Base-by-base conservation (phyloP, 129 eudicot species). In the Arctium minus region DNA sequence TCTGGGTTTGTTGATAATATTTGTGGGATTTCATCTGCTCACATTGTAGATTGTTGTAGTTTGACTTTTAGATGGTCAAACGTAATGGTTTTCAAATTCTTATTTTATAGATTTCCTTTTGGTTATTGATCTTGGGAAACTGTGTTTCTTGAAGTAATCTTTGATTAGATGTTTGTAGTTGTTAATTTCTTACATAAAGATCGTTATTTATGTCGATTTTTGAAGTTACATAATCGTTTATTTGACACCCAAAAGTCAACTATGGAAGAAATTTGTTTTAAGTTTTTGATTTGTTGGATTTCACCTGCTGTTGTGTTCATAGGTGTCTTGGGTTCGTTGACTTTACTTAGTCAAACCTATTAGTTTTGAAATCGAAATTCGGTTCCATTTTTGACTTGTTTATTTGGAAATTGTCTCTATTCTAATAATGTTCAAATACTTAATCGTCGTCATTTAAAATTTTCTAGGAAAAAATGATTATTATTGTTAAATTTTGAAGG, bases 61-160 rank as follows among this genome's bases (percentile, higher is more conserved):
- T 76, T 76, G 80, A 76, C 79, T 46, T 75, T 75, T 75, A 0
- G 65, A 60, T 44, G 60, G 79, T 75, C 69, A 75, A 76, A 76
- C 9, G 50, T 75, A 46, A 75, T 75, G 79, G 22, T 75, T 29
- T 29, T 48, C 53, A 80, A 12, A 13, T 72, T 35, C 37, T 33
- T 5, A 15, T 5, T 46, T 44, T 3, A 7, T 80, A 8, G 27
- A 48, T 71, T 8, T 72, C 42, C 18, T 44, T 65, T 40, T 30
- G 69, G 9, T 79, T 79, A 22, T 67, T 48, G 36, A 72, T 44
- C 36, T 40, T 33, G 82, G 72, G 27, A 70, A 80, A 44, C 33
- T 44, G 70, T 48, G 35, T 18, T 48, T 79, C 22, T 46, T 70
- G 53, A 12, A 70, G 76, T 31, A 42, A 69, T 79, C 5, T 68